Evolutionary conservation across 352 stramenopile species (phyloP), one percentile per base, ranked within the genome.

Genomic region (Phytophthora ohioensis): DNA sequence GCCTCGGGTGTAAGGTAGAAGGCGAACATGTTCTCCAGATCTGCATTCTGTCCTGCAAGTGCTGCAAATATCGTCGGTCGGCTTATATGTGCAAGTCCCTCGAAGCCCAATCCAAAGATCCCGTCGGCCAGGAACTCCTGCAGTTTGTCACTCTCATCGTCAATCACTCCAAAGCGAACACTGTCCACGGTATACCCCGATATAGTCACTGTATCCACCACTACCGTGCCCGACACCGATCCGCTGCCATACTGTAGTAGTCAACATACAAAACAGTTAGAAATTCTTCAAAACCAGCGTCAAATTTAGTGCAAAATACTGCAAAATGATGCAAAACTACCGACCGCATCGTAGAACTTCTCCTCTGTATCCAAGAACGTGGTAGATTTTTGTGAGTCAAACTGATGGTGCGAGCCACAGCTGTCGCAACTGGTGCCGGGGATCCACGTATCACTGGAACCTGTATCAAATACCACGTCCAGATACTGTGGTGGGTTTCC

Each of bases 121-220:
- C 91, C 90, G 70, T 97, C 91, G 27, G 92, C 91, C 27, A 96
- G 79, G 59, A 97, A 97, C 43, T 82, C 80, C 71, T 91, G 82
- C 27, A 95, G 71, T 66, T 85, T 82, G 69, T 91, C 80, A 15
- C 75, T 91, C 68, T 95, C 85, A 34, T 87, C 76, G 4, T 74
- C 68, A 27, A 92, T 80, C 47, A 95, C 78, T 7, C 90, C 91
- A 54, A 97, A 96, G 41, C 79, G 79, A 39, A 95, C 88, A 57
- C 85, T 90, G 41, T 85, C 77, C 56, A 96, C 79, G 0, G 76
- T 81, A 42, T 93, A 93, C 2, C 66, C 79, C 27, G 87, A 89
- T 11, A 97, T 73, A 0, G 59, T 83, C 9, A 96, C 82, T 5
- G 82, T 88, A 65, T 97, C 91, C 4, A 93, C 76, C 15, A 68